Conservation (phyloP, 192 early-diverging fungal species). For the Coemansia furcata region DNA sequence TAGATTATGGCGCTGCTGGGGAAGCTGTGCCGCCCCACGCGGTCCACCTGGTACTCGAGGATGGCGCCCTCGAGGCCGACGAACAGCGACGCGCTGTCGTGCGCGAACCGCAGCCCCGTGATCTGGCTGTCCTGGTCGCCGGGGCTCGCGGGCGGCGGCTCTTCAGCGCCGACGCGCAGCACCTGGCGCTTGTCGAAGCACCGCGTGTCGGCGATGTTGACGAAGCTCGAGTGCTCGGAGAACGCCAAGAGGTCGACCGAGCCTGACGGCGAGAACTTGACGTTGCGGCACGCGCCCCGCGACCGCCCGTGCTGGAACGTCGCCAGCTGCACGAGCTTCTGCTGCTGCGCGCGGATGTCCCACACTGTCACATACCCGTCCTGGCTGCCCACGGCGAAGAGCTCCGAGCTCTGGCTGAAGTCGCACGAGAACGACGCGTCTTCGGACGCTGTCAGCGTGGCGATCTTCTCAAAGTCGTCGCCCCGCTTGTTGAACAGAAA, state of each 20-base stretch:
- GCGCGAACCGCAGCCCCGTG: constrained; percentile 79
- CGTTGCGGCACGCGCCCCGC: constrained; percentile 71
- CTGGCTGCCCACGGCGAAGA: constrained; percentile 95
- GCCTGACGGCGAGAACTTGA: constrained; percentile 90
- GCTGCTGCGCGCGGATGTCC: constrained; percentile 74
- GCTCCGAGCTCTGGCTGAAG: constrained; percentile 90
- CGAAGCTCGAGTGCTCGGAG: constrained; percentile 69
- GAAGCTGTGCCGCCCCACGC: constrained; percentile 75
- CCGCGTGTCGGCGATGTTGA: constrained; percentile 88
- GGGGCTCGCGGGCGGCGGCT: constrained; percentile 9
- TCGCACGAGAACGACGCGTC: constrained; percentile 94
- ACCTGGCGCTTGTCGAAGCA: constrained; percentile 81
- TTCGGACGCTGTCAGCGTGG: constrained; percentile 68
- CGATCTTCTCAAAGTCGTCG: constrained; percentile 67
- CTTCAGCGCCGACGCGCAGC: constrained; percentile 57
- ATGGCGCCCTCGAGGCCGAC: constrained; percentile 86
- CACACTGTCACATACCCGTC: constrained; percentile 91
- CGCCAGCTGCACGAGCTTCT: constrained; percentile 65
- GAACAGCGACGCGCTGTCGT: constrained; percentile 81
- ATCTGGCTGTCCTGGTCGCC: constrained; percentile 69
- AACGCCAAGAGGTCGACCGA: constrained; percentile 82
- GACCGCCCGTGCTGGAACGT: constrained; percentile 71
- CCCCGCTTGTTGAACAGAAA: constrained; percentile 78
- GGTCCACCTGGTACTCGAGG: constrained; percentile 81
- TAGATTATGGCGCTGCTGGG: constrained; percentile 75